Base-by-base conservation (phyloP, 306 rosid genomes). In the Mimosa pudica region DNA sequence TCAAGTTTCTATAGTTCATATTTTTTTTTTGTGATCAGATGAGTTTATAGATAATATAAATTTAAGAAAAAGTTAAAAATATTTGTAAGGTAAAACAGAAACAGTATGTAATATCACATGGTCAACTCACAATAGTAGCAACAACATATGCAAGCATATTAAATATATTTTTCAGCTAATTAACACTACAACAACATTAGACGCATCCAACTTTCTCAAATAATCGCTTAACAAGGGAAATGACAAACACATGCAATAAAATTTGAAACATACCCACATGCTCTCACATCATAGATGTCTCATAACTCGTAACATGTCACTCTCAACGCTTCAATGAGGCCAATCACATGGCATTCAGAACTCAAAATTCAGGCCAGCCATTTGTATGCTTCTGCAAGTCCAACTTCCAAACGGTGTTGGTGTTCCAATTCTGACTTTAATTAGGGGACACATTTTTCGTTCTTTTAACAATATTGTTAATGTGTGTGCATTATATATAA, bases 201-300 rank as follows among this genome's bases (percentile, higher is more conserved):
- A n/a, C 9, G 5, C 0, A 8, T 16, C 35, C 64, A 58, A 58
- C 2, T 18, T 58, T 58, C 2, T 51, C 5, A 13, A 5, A 14
- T 7, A 14, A 65, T 65, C 48, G 47, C 14, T 65, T 17, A 55
- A 33, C 11, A 5, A 11, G 30, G 38, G 10, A 63, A 41, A 32
- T 58, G 78, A 41, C 78, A 74, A 57, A 42, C 77, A 10, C 67
- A 18, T 73, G 4, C 54, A 5, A 57, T 41, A 60, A 44, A 74
- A 44, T 58, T 44, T 42, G 69, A 74, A 74, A 74, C 78, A 74
- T 13, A 44, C 13, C 78, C 78, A 58, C 78, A 58, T 60, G 70
- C 57, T 35, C 55, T 20, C 1, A 57, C 30, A 54, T 57, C 30
- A 17, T 18, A 38, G 17, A 58, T 24, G 42, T 20, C 78, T 54